Percentiles rank a stretch among this genome's conserved stretches.
These are phyloP conservation scores for Syzygium malaccense DNA, from an alignment of 441 rosid genomes.

Conservation along the genomic window DNA sequence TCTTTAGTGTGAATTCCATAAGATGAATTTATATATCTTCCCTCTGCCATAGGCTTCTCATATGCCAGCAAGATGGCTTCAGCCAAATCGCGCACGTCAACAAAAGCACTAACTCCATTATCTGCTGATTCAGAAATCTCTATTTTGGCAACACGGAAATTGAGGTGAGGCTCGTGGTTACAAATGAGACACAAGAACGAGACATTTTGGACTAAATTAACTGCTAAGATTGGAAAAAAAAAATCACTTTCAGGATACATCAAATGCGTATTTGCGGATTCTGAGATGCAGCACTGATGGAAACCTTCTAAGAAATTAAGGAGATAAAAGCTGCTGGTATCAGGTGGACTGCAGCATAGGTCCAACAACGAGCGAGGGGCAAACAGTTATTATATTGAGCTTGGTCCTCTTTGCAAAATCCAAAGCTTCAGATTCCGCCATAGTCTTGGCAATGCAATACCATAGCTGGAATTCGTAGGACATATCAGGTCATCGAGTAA, in stretches of 20 bases:
- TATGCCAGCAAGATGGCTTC: constrained; percentile 30
- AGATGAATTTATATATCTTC: constrained; percentile 28
- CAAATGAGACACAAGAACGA: neutral
- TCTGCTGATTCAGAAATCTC: constrained; percentile 28
- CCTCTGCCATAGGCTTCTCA: constrained; percentile 24
- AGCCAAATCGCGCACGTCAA: constrained; percentile 35
- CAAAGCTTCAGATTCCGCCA: constrained; percentile 30
- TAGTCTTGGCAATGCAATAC: constrained; percentile 28
- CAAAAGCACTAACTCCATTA: constrained; percentile 13
- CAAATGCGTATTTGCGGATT: neutral
- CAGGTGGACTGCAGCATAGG: constrained; percentile 39
- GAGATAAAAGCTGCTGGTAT: constrained; percentile 25
- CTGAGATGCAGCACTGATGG: neutral
- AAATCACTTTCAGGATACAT: neutral
- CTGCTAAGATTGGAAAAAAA: neutral
- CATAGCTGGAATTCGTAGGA: constrained; percentile 2
- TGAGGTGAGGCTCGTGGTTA: neutral
- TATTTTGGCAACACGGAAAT: neutral
- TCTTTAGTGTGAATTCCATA: constrained; percentile 10
- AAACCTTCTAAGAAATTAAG: constrained; percentile 23
- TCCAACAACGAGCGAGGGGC: constrained; percentile 29
- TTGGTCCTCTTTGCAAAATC: constrained; percentile 25
- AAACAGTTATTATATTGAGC: constrained; percentile 25
- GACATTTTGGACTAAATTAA: neutral
- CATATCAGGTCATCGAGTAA: neutral